Conservation (phyloP, 768 basidiomycete species). For the Chiua virens region DNA sequence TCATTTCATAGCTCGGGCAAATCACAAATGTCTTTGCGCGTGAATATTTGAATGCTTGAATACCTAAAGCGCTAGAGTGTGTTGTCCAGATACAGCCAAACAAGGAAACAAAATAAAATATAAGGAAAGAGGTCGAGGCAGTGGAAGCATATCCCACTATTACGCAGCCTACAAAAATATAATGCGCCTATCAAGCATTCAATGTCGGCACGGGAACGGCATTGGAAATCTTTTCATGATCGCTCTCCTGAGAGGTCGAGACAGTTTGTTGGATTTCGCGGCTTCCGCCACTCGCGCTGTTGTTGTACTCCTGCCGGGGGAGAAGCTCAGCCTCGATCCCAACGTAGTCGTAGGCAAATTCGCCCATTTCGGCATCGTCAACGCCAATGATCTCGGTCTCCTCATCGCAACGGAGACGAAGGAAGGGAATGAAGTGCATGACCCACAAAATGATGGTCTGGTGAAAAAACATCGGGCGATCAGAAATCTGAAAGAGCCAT, state of each 20-base stretch:
- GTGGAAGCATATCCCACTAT: too few species aligned
- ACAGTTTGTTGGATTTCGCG: constrained; percentile 36
- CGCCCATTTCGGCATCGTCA: constrained; percentile 89
- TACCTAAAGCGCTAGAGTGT: too few species aligned
- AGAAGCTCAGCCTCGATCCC: constrained; percentile 59
- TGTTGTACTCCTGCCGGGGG: constrained; percentile 31
- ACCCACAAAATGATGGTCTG: constrained; percentile 82
- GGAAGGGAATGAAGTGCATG: constrained; percentile 85
- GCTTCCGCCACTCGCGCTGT: constrained; percentile 27
- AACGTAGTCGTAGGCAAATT: constrained; percentile 87
- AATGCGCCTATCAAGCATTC: neutral
- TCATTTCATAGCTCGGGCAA: too few species aligned
- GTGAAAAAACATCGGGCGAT: neutral
- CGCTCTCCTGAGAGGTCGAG: constrained; percentile 29
- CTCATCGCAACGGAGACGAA: constrained; percentile 65
- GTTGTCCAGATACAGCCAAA: too few species aligned
- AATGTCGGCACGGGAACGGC: constrained; percentile 1
- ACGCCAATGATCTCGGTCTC: constrained; percentile 80
- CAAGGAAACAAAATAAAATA: neutral
- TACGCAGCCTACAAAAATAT: too few species aligned
- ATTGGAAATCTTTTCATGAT: constrained; percentile 22
- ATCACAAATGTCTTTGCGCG: too few species aligned
- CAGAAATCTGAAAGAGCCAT: neutral
- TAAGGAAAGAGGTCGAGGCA: too few species aligned
- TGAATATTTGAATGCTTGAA: too few species aligned